phyloP scores from a whole-genome alignment of 345 rosid genomes.

The Syzygium aromaticum region DNA sequence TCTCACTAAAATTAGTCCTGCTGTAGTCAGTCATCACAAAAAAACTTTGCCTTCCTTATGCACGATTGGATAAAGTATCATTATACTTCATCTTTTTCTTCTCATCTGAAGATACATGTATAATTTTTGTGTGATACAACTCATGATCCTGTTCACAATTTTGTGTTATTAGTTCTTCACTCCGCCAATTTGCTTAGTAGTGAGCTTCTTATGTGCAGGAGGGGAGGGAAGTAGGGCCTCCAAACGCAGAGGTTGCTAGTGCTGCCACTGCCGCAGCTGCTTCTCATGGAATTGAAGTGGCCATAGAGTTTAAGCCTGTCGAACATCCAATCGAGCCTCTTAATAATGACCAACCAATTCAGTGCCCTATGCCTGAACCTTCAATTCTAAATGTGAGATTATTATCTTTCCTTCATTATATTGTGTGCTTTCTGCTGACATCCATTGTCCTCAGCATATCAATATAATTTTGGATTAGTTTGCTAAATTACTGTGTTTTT shows the following conservation, averaged over 20 bases:
- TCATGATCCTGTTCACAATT: not conserved
- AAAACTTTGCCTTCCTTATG: not conserved
- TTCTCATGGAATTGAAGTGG: slow-evolving; percentile 85
- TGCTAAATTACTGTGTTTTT: not conserved
- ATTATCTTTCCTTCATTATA: not conserved
- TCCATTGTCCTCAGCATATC: not conserved
- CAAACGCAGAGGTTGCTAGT: slow-evolving; percentile 30
- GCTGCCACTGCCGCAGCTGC: slow-evolving; percentile 30
- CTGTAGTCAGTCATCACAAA: not conserved
- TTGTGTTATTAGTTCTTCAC: not conserved
- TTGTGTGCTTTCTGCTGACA: not conserved
- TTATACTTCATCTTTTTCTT: not conserved
- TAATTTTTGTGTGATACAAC: not conserved
- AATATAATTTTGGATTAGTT: not conserved
- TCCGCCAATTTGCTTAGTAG: not conserved
- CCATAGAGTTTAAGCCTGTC: slow-evolving; percentile 84
- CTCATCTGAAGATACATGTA: not conserved
- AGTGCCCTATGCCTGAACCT: slow-evolving; percentile 86
- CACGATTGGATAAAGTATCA: not conserved
- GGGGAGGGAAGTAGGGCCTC: slow-evolving; percentile 56
- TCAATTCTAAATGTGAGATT: slow-evolving; percentile 77
- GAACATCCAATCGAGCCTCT: slow-evolving; percentile 88
- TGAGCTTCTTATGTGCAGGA: slow-evolving; percentile 29
- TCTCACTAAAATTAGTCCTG: not conserved
- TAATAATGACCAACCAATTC: slow-evolving; percentile 71